Evolutionary conservation across 2,329 filamentous ascomycete genomes (phyloP).

Genomic region (Trichocomaceae sp.): DNA sequence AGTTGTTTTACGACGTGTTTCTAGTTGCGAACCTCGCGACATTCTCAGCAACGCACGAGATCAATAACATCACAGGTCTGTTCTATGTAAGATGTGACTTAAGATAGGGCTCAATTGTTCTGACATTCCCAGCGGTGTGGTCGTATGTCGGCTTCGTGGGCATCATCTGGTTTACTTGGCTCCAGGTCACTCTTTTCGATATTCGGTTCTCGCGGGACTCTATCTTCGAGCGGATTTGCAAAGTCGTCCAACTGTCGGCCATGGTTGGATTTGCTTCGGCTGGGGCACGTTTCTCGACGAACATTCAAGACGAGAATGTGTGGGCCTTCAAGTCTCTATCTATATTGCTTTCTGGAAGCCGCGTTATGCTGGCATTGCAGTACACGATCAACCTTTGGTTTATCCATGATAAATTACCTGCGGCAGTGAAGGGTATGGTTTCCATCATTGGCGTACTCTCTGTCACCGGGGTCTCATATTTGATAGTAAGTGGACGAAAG

Average conservation of each 20-base stretch:
- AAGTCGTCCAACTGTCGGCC: conserved; percentile 55
- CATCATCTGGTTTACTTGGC: conserved; percentile 64
- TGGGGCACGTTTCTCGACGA: conserved; percentile 42
- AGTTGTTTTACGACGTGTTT: conserved; percentile 56
- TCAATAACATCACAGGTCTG: conserved; percentile 43
- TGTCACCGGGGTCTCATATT: conserved; percentile 23
- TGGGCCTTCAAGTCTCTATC: conserved; percentile 41
- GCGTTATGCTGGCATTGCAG: conserved; percentile 49
- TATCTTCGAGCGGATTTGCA: conserved; percentile 55
- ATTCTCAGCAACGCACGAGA: conserved; percentile 52
- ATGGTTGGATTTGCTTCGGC: conserved; percentile 61
- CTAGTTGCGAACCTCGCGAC: conserved; percentile 60
- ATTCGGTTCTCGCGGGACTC: conserved; percentile 60
- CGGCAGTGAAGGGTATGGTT: conserved; percentile 22
- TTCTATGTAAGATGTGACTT: not conserved
- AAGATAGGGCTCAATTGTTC: not conserved
- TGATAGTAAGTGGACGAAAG: conserved; percentile 20
- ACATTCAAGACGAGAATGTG: conserved; percentile 33
- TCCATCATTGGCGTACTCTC: conserved; percentile 26
- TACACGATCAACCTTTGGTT: conserved; percentile 40
- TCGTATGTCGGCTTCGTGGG: conserved; percentile 50
- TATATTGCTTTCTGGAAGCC: conserved; percentile 45
- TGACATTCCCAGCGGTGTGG: conserved; percentile 26
- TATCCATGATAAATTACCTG: conserved; percentile 22
- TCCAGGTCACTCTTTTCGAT: conserved; percentile 58